Conservation (phyloP, 2,329 filamentous ascomycete species). For the Bertia moriformis region DNA sequence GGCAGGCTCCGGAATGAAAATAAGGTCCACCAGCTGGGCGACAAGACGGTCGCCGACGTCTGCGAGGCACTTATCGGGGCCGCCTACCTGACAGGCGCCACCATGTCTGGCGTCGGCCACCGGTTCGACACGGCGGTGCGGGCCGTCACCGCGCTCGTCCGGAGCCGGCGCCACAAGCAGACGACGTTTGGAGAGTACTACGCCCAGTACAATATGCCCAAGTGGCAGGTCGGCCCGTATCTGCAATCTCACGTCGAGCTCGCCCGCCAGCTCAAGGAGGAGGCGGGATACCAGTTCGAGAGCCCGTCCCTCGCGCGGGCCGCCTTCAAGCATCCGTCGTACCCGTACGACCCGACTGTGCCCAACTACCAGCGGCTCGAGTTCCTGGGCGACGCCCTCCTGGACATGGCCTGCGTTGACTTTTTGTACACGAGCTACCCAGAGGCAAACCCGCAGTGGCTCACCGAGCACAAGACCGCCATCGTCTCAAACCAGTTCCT, state of each 20-base stretch:
- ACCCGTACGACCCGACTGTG: conserved; percentile 48
- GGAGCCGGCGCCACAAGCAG: conserved; percentile 55
- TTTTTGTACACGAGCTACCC: conserved; percentile 68
- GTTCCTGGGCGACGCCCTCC: conserved; percentile 76
- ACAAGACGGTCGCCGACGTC: conserved; percentile 87
- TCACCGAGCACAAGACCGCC: conserved; percentile 98
- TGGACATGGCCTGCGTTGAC: conserved; percentile 75
- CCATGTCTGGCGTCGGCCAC: conserved; percentile 8
- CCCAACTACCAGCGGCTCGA: conserved; percentile 84
- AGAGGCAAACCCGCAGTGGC: conserved; percentile 77
- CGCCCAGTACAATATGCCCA: conserved; percentile 49
- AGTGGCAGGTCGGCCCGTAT: conserved; percentile 49
- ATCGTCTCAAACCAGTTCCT: conserved; percentile 96
- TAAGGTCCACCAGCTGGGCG: conserved; percentile 53
- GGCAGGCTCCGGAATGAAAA: conserved; percentile 44
- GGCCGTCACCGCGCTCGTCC: conserved; percentile 57
- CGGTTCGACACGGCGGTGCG: conserved; percentile 42
- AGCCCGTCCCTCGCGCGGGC: conserved; percentile 65
- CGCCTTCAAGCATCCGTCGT: conserved; percentile 79
- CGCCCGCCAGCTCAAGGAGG: conserved; percentile 44
- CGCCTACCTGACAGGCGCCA: conserved; percentile 40
- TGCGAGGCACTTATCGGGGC: conserved; percentile 90
- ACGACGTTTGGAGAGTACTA: conserved; percentile 60
- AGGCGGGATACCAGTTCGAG: conserved; percentile 49
- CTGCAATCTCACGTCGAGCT: conserved; percentile 58